These are phyloP conservation scores for Heterobasidion parviporum DNA, from an alignment of 1,284 basidiomycete species.

Conservation along the genomic window DNA sequence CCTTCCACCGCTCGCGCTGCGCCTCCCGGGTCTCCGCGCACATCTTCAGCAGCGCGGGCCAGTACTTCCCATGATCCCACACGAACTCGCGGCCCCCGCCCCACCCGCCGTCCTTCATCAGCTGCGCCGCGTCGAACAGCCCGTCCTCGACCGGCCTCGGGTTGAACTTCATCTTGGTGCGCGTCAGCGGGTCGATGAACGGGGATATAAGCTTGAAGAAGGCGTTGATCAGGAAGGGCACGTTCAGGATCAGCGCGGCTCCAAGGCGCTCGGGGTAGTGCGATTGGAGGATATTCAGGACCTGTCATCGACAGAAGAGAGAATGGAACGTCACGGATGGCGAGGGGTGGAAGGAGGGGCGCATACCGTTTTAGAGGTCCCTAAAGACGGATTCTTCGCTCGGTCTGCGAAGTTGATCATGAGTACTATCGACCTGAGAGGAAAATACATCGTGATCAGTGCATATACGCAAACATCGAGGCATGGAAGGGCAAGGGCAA, in stretches of 20 bases:
- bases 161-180: constrained; percentile 92
- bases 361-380: constrained; percentile 43
- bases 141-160: constrained; percentile 63
- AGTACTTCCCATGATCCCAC: constrained; percentile 74
- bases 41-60: constrained; percentile 48
- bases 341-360: neutral
- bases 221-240: constrained; percentile 72
- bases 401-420: constrained; percentile 80
- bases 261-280: constrained; percentile 90
- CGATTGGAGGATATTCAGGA: constrained; percentile 79
- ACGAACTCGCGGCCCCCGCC: constrained; percentile 74
- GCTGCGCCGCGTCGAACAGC: constrained; percentile 67
- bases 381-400: constrained; percentile 67
- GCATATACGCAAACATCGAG: neutral
- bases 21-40: constrained; percentile 40
- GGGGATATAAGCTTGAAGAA: constrained; percentile 85
- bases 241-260: constrained; percentile 80
- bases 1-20: constrained; percentile 55
- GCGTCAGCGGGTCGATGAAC: constrained; percentile 85
- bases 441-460: neutral
- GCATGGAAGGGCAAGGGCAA: neutral
- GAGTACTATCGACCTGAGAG: constrained; percentile 53
- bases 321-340: neutral
- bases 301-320: constrained; percentile 22
- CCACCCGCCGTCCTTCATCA: constrained; percentile 63